Percentiles rank a stretch among this genome's conserved stretches.
Conservation (phyloP, 1,284 basidiomycete species). For the Cutaneotrichosporon cyanovorans region DNA sequence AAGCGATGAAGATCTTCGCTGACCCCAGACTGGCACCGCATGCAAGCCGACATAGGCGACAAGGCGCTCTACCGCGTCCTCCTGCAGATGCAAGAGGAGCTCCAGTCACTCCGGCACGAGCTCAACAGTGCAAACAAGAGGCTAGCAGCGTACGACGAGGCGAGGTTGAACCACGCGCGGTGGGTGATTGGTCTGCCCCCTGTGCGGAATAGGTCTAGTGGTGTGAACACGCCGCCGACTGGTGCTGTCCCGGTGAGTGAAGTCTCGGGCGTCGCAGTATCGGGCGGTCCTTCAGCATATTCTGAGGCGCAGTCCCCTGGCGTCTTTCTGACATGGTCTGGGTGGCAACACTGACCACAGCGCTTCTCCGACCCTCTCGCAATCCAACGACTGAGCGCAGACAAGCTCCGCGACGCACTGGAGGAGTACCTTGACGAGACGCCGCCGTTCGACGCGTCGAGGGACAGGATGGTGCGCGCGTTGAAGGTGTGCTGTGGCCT, state of each 20-base stretch:
- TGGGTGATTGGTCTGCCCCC: conserved; percentile 14
- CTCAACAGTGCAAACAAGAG: conserved; percentile 7
- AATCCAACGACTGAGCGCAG: conserved; percentile 11
- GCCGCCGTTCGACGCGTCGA: conserved; percentile 12
- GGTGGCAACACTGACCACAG: not conserved
- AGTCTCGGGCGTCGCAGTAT: not conserved
- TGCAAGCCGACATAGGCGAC: conserved; percentile 1
- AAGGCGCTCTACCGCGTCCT: conserved; percentile 16
- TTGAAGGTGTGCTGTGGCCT: conserved; percentile 19
- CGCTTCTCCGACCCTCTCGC: conserved; percentile 7
- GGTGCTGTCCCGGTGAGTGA: not conserved
- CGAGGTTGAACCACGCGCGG: conserved; percentile 16
- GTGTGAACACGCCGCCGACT: not conserved
- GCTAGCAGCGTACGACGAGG: conserved; percentile 15
- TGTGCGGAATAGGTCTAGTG: conserved; percentile 2
- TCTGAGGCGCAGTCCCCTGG: not conserved
- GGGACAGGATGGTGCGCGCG: conserved; percentile 13
- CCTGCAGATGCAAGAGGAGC: conserved; percentile 18
- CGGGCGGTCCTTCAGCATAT: not conserved
- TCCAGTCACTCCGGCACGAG: conserved; percentile 11
- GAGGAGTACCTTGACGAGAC: conserved; percentile 18
- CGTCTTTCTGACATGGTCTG: not conserved
- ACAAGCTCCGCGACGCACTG: conserved; percentile 15
- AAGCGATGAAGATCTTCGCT: not conserved
- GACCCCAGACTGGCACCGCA: conserved; percentile 13